These are phyloP conservation scores for Linnemannia elongata DNA, from an alignment of 192 early-diverging fungal genomes.

Conservation along the genomic window DNA sequence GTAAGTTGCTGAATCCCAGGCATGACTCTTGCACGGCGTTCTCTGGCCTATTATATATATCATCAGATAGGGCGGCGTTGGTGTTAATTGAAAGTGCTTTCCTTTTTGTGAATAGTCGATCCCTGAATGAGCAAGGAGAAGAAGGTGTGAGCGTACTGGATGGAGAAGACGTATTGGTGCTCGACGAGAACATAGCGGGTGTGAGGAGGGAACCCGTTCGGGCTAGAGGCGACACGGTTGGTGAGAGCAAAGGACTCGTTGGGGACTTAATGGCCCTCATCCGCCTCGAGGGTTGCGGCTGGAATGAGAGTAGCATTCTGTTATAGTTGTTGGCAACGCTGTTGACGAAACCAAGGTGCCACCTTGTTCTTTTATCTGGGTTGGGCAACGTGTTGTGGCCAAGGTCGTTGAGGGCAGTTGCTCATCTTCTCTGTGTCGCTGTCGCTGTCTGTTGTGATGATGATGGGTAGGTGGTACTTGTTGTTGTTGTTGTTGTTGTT, in stretches of 20 bases:
- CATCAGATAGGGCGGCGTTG: background rate
- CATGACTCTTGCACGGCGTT: slow-evolving; percentile 17
- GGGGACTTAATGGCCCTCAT: slow-evolving; percentile 36
- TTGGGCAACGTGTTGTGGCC: too few relatives aligned
- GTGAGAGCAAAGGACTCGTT: slow-evolving; percentile 63
- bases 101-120: background rate
- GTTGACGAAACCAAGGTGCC: too few relatives aligned
- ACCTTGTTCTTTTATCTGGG: too few relatives aligned
- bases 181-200: slow-evolving; percentile 84
- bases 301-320: slow-evolving; percentile 28
- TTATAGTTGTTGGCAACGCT: background rate
- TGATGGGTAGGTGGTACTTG: too few relatives aligned
- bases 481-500: too few relatives aligned
- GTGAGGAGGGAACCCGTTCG: slow-evolving; percentile 76
- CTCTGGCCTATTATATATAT: slow-evolving; percentile 41
- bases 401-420: too few relatives aligned
- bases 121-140: slow-evolving; percentile 21
- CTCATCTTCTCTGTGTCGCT: too few relatives aligned
- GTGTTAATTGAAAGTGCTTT: too few relatives aligned
- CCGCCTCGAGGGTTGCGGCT: slow-evolving; percentile 46
- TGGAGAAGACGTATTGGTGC: slow-evolving; percentile 84
- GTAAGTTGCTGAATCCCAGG: slow-evolving; percentile 49
- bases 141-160: slow-evolving; percentile 65
- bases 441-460: too few relatives aligned
- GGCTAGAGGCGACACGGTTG: slow-evolving; percentile 84